phyloP scores from a whole-genome alignment of 805 yeast species.

The Clavispora fructus region DNA sequence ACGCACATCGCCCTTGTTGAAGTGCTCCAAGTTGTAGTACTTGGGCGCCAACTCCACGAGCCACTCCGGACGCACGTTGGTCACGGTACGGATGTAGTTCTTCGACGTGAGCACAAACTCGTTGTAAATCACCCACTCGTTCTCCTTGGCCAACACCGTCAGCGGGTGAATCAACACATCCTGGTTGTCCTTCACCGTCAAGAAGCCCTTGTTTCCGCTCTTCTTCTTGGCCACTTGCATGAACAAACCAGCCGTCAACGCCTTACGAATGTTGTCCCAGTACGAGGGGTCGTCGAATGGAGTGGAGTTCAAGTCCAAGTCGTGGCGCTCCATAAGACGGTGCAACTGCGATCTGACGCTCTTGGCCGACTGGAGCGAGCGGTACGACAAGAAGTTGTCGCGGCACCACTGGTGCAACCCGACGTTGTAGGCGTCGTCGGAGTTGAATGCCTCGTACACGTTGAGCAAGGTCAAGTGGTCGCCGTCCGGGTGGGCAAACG shows the following conservation, averaged over 20 bases:
- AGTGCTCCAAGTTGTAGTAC: conserved; percentile 59
- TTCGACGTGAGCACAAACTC: conserved; percentile 92
- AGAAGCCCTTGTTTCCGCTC: conserved; percentile 70
- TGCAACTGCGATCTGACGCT: conserved; percentile 80
- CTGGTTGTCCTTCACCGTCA: conserved; percentile 93
- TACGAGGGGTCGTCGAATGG: conserved; percentile 54
- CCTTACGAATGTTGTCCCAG: conserved; percentile 76
- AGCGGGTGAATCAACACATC: conserved; percentile 93
- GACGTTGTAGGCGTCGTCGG: conserved; percentile 62
- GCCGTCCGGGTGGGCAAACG: conserved; percentile 90
- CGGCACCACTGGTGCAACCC: conserved; percentile 85
- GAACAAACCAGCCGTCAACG: conserved; percentile 88
- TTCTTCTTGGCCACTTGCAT: conserved; percentile 97
- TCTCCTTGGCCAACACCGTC: conserved; percentile 80
- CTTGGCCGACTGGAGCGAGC: conserved; percentile 82
- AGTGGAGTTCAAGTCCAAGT: conserved; percentile 66
- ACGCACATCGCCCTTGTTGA: conserved; percentile 66
- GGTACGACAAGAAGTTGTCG: conserved; percentile 76
- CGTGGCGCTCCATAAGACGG: conserved; percentile 77
- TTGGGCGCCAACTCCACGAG: conserved; percentile 73
- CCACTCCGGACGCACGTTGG: conserved; percentile 90
- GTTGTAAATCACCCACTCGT: conserved; percentile 91
- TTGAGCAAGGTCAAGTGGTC: conserved; percentile 89
- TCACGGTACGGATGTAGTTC: conserved; percentile 92
- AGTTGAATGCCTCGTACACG: conserved; percentile 77